Evolutionary conservation across 768 basidiomycete genomes (phyloP).

Genomic region (Collybia nuda): DNA sequence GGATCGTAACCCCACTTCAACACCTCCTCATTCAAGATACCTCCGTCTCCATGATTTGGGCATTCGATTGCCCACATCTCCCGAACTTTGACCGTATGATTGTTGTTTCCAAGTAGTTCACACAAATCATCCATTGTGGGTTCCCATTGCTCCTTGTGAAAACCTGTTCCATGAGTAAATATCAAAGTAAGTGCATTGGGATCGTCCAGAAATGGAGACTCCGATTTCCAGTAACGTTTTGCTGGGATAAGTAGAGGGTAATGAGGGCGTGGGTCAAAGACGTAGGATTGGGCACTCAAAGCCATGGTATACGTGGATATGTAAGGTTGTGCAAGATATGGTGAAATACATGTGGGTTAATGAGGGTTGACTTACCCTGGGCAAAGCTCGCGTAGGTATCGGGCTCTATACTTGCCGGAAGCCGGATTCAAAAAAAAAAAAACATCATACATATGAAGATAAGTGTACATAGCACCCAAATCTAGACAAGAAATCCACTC

Average conservation of each 20-base stretch:
- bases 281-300: conserved; percentile 26
- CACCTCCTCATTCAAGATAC: conserved; percentile 42
- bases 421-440: too few species aligned
- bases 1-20: conserved; percentile 39
- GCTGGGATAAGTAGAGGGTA: conserved; percentile 48
- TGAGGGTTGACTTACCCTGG: too few species aligned
- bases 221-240: conserved; percentile 47
- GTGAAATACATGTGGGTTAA: too few species aligned
- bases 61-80: conserved; percentile 53
- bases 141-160: conserved; percentile 63
- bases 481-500: too few species aligned
- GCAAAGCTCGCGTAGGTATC: too few species aligned
- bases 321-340: too few species aligned
- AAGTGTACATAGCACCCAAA: too few species aligned
- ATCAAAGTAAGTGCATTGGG: conserved; percentile 44
- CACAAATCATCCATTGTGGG: conserved; percentile 50
- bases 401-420: too few species aligned
- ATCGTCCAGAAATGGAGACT: conserved; percentile 31
- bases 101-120: conserved; percentile 17
- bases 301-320: neutral
- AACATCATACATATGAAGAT: too few species aligned
- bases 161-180: conserved; percentile 53
- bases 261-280: conserved; percentile 53
- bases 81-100: conserved; percentile 32
- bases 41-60: conserved; percentile 57